phyloP scores from a whole-genome alignment of 2,329 filamentous ascomycete species.

The Coleophoma cylindrospora region DNA sequence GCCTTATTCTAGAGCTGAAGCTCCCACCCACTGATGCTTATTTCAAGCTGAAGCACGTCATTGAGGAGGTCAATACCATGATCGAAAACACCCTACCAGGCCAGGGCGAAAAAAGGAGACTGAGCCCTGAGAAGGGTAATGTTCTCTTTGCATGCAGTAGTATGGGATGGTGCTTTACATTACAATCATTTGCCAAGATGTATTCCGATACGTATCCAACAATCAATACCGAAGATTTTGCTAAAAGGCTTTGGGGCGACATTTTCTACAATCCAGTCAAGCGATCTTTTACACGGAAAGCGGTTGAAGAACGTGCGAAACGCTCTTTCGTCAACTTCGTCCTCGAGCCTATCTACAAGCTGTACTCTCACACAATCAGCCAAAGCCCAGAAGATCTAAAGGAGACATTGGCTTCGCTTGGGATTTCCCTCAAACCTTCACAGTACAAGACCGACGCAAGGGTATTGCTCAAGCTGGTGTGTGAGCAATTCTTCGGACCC shows the following conservation, averaged over 20 bases:
- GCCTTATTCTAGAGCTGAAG: conserved; percentile 89
- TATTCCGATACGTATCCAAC: conserved; percentile 85
- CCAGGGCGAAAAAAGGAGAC: conserved; percentile 68
- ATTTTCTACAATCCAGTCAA: conserved; percentile 92
- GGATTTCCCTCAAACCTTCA: conserved; percentile 84
- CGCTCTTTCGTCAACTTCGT: conserved; percentile 93
- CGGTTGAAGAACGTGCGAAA: conserved; percentile 72
- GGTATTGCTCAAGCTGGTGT: conserved; percentile 81
- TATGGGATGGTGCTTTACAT: conserved; percentile 95
- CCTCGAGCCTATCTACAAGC: conserved; percentile 94
- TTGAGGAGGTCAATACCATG: conserved; percentile 94
- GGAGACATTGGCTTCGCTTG: conserved; percentile 69
- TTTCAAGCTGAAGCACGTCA: conserved; percentile 98
- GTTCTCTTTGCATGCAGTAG: conserved; percentile 93
- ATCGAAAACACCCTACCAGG: conserved; percentile 86
- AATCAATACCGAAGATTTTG: conserved; percentile 78
- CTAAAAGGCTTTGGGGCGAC: conserved; percentile 86
- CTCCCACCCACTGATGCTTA: conserved; percentile 93
- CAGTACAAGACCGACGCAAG: conserved; percentile 89
- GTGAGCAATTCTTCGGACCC: conserved; percentile 91
- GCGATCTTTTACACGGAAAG: conserved; percentile 87
- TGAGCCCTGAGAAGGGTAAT: conserved; percentile 96
- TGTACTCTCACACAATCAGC: conserved; percentile 92
- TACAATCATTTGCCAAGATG: conserved; percentile 93
- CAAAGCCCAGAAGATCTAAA: conserved; percentile 82